A percentile compares a stretch with the other conserved stretches of the same genome.
These are phyloP conservation scores for Pilatotrama ljubarskyi DNA, from an alignment of 768 basidiomycete species.

Conservation along the genomic window DNA sequence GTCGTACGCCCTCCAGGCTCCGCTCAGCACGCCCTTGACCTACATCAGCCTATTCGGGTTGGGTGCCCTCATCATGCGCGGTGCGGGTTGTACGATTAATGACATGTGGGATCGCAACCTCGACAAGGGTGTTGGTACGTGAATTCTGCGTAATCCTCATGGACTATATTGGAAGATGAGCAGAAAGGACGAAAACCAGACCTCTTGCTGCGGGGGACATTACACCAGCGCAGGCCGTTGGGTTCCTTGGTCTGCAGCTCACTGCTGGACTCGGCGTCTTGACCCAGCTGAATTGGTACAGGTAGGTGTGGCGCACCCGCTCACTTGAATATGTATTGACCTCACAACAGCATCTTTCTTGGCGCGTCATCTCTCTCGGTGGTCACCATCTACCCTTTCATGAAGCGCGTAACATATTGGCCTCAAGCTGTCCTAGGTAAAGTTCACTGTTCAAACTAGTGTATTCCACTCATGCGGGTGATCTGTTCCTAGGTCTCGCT, in stretches of 20 bases:
- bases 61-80: constrained; percentile 94
- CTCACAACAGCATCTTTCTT: constrained; percentile 67
- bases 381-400: constrained; percentile 89
- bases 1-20: constrained; percentile 72
- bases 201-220: constrained; percentile 88
- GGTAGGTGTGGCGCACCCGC: constrained; percentile 46
- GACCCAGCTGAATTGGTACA: constrained; percentile 93
- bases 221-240: constrained; percentile 68
- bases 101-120: constrained; percentile 97
- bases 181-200: constrained; percentile 84
- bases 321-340: not conserved
- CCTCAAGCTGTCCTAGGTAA: constrained; percentile 93
- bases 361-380: constrained; percentile 90
- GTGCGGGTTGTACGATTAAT: constrained; percentile 98
- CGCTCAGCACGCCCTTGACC: constrained; percentile 65
- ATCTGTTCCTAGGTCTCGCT: constrained; percentile 64
- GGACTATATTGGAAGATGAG: not conserved
- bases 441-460: not conserved
- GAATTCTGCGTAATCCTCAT: too few species aligned
- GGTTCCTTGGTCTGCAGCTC: constrained; percentile 82
- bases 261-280: constrained; percentile 81
- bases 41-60: constrained; percentile 84
- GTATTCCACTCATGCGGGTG: not conserved
- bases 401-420: constrained; percentile 98
- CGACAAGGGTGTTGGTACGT: constrained; percentile 87